Conservation (phyloP, 495 filamentous ascomycete species). For the Elaphomyces granulatus region DNA sequence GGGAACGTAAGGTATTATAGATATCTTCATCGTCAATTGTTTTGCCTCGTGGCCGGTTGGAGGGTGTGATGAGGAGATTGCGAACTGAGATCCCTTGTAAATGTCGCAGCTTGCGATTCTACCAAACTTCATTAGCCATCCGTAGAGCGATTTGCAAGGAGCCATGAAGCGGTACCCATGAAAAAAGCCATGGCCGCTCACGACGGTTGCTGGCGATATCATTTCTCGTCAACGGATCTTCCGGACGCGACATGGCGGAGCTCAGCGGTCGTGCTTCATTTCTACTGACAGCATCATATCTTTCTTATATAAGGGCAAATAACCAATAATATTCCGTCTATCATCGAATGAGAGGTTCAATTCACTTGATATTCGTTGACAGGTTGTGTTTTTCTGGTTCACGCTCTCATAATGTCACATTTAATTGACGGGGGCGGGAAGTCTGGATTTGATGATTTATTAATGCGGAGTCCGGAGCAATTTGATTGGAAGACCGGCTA, state of each 20-base stretch:
- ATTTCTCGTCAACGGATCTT: not conserved
- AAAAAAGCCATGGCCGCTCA: constrained; percentile 36
- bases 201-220: constrained; percentile 17
- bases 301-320: too few species aligned
- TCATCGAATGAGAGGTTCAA: too few species aligned
- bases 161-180: constrained; percentile 26
- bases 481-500: too few species aligned
- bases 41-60: constrained; percentile 43
- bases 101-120: constrained; percentile 85
- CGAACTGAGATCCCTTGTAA: constrained; percentile 76
- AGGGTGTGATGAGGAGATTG: constrained; percentile 53
- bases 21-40: constrained; percentile 81
- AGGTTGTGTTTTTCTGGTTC: too few species aligned
- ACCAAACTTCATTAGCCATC: constrained; percentile 6
- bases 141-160: constrained; percentile 1
- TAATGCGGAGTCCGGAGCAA: too few species aligned
- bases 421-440: too few species aligned
- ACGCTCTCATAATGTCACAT: too few species aligned
- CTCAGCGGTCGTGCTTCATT: too few species aligned
- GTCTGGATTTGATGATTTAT: too few species aligned
- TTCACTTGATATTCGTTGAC: too few species aligned
- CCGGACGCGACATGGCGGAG: not conserved
- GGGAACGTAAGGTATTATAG: constrained; percentile 47
- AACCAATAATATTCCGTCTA: too few species aligned
- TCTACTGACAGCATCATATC: too few species aligned